Evolutionary conservation across 75 land plant species (phyloP).

Genomic region (Sequoia sempervirens): DNA sequence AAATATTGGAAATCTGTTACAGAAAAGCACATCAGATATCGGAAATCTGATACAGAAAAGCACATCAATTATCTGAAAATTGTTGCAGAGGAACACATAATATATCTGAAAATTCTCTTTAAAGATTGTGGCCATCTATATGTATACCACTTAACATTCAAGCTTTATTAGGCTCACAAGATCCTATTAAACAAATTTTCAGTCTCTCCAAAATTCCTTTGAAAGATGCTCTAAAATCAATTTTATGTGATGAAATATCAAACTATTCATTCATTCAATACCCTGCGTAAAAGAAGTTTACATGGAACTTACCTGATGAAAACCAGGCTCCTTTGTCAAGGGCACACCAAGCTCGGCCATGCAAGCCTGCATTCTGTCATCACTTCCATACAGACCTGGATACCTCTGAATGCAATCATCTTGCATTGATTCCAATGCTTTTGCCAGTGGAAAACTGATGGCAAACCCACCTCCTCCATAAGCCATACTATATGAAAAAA

Average conservation of each 20-base stretch:
- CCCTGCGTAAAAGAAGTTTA: neutral
- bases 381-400: slow-evolving; percentile 73
- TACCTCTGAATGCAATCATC: slow-evolving; percentile 64
- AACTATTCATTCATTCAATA: neutral
- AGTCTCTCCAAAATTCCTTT: neutral
- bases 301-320: slow-evolving; percentile 53
- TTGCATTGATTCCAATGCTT: slow-evolving; percentile 48
- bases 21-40: neutral
- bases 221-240: neutral
- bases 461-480: slow-evolving; percentile 87
- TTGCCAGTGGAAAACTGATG: slow-evolving; percentile 59
- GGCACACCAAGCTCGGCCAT: slow-evolving; percentile 78
- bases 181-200: neutral
- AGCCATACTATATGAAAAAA: slow-evolving; percentile 65
- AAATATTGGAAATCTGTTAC: too few species aligned
- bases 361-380: slow-evolving; percentile 78
- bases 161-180: neutral
- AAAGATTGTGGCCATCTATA: neutral
- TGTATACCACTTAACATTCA: neutral
- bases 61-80: neutral
- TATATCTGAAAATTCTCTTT: too few species aligned
- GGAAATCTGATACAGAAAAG: neutral
- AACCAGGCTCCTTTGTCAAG: slow-evolving; percentile 69
- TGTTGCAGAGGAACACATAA: too few species aligned
- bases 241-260: neutral